Percentiles rank a stretch among this genome's conserved stretches.
Conservation (phyloP, 176 grass and related monocot species). For the Carex scoparia region DNA sequence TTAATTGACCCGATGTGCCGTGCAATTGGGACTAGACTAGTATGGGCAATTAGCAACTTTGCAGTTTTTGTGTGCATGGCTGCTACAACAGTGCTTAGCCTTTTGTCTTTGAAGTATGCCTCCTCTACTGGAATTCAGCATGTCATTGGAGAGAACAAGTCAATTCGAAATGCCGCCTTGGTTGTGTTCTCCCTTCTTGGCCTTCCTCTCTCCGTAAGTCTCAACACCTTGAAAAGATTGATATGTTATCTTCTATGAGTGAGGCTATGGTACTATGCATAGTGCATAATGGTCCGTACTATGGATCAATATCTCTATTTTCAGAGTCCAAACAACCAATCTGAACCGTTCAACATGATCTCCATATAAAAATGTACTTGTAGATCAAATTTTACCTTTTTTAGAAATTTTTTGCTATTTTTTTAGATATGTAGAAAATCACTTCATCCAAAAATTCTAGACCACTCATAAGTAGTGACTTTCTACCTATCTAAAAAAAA, state of each 20-base stretch:
- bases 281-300: too few species aligned
- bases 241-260: not conserved
- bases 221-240: not conserved
- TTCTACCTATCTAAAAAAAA: too few species aligned
- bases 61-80: conserved; percentile 90
- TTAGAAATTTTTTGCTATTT: too few species aligned
- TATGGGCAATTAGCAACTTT: conserved; percentile 96
- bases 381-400: too few species aligned
- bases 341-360: too few species aligned
- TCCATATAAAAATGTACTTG: too few species aligned
- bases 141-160: conserved; percentile 67
- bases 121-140: conserved; percentile 57
- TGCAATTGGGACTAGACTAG: conserved; percentile 70
- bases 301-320: too few species aligned
- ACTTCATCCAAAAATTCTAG: too few species aligned
- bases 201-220: conserved; percentile 82
- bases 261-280: not conserved
- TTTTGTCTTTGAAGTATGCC: conserved; percentile 45
- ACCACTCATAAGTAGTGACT: too few species aligned
- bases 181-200: conserved; percentile 88
- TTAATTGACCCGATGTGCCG: conserved; percentile 82
- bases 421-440: too few species aligned
- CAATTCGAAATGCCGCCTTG: conserved; percentile 49
- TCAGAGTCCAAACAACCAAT: too few species aligned
- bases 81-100: conserved; percentile 67